Base-by-base conservation (phyloP, 2,329 filamentous ascomycete genomes). In the Xylaria sp. region DNA sequence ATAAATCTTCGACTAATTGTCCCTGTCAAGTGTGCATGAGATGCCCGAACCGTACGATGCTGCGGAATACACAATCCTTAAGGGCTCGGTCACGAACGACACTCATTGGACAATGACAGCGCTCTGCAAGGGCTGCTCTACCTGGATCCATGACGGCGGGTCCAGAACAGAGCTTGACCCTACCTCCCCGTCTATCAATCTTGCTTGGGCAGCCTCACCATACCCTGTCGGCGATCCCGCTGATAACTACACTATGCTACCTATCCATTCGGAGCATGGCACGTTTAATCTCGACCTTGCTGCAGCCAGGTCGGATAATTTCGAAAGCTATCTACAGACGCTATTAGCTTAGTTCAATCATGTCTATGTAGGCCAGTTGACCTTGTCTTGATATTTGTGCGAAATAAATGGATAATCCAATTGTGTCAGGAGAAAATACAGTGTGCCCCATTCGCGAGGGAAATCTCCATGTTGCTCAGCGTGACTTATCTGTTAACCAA, bases 81-180 rank as follows among this genome's bases (percentile, higher is more conserved):
- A 77, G 6, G 78, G 78, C 5, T 79, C 80, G 1, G 72, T 69
- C 0, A 71, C 76, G 68, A 82, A 83, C 69, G 75, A 71, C 40
- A 83, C 81, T 12, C 81, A 83, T 75, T 83, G 81, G 81, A 79
- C 77, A 1, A 69, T 82, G 63, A 81, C 75, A 25, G 77, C 77
- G 16, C 74, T 82, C 21, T 81, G 80, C 75, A 76, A 77, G 63
- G 81, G 81, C 42, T 81, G 81, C 70, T 82, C 79, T 66, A 68
- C 74, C 1, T 82, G 79, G 78, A 64, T 71, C 21, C 71, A 73
- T 32, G 71, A 73, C 23, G 71, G 71, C 21, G 71, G 71, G n/a
- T 61, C 71, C 6, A 60, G 27, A 51, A 73, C 71, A 10, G 62
- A 51, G 13, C 65, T 73, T 2, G 67, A 73, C 27, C 71, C 71